A percentile compares a stretch with the other conserved stretches of the same genome.
These are phyloP conservation scores for Phytophthora multivora DNA, from an alignment of 352 stramenopile species.

Conservation along the genomic window DNA sequence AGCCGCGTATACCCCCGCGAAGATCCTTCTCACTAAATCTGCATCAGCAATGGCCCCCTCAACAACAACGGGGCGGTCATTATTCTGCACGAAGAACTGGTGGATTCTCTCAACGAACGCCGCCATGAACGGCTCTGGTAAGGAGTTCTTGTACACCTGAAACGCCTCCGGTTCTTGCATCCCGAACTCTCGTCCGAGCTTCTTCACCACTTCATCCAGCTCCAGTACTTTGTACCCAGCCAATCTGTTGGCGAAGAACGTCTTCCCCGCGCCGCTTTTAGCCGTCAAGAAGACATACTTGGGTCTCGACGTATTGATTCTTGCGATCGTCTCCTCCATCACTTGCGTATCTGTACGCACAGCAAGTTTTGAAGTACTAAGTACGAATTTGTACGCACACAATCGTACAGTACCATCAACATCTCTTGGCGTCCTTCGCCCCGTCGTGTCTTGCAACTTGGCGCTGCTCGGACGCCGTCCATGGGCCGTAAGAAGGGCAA, in stretches of 20 bases:
- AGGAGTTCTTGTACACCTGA: constrained; percentile 18
- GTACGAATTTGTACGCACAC: constrained; percentile 10
- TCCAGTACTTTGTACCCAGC: constrained; percentile 10
- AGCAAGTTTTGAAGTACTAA: constrained; percentile 1
- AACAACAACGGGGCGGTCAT: not conserved
- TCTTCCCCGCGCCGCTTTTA: constrained; percentile 18
- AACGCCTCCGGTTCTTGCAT: constrained; percentile 1
- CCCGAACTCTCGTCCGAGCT: not conserved
- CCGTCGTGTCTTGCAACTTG: not conserved
- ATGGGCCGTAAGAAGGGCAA: constrained; percentile 86
- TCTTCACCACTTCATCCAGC: constrained; percentile 14
- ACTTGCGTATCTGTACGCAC: not conserved
- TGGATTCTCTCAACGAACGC: constrained; percentile 13
- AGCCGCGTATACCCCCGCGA: constrained; percentile 4
- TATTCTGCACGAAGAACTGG: constrained; percentile 8
- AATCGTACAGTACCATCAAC: no score
- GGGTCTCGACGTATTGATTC: constrained; percentile 1
- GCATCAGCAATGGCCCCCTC: constrained; percentile 19
- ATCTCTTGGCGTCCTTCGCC: not conserved
- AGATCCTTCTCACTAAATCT: constrained; percentile 14
- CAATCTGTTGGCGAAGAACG: constrained; percentile 10
- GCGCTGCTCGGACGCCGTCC: constrained; percentile 11
- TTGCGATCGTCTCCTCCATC: constrained; percentile 13
- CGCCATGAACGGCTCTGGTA: constrained; percentile 1
- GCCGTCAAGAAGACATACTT: constrained; percentile 18